phyloP scores from a whole-genome alignment of 169 alveolate genomes.

The Pseudocohnilembus persalinus region DNA sequence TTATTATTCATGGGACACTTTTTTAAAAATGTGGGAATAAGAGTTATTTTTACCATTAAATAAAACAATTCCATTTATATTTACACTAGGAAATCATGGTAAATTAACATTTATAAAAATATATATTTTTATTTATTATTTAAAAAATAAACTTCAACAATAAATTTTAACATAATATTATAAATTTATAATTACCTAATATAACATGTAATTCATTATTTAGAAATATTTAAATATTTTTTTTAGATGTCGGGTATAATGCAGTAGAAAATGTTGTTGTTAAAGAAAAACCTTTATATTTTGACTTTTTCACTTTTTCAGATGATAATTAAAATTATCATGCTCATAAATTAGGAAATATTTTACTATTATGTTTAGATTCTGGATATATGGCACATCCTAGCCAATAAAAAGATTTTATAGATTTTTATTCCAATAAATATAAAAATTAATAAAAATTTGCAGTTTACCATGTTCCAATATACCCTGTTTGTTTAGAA shows the following conservation, averaged over 20 bases:
- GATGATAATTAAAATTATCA: background rate
- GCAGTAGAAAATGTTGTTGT: background rate
- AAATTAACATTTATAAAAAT: too few species aligned
- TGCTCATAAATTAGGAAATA: conserved; percentile 10
- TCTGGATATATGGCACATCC: conserved; percentile 20
- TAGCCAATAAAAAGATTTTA: background rate
- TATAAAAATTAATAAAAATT: conserved; percentile 5
- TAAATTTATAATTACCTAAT: too few species aligned
- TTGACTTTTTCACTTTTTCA: conserved; percentile 18
- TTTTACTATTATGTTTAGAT: conserved; percentile 11
- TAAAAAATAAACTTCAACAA: background rate
- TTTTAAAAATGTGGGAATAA: conserved; percentile 17
- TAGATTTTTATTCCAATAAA: background rate
- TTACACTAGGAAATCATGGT: conserved; percentile 48
- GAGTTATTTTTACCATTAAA: background rate
- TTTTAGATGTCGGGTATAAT: background rate
- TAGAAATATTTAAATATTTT: too few species aligned
- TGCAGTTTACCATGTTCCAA: conserved; percentile 48
- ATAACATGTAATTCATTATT: too few species aligned
- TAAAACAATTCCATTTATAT: conserved; percentile 35
- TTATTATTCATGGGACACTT: conserved; percentile 38
- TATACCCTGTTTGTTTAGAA: conserved; percentile 38
- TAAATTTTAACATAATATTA: too few species aligned
- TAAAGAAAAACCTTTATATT: conserved; percentile 18
- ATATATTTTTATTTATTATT: too few species aligned